Base-by-base conservation (phyloP, 2,329 filamentous ascomycete genomes). In the Aspergillus pseudoterreus region DNA sequence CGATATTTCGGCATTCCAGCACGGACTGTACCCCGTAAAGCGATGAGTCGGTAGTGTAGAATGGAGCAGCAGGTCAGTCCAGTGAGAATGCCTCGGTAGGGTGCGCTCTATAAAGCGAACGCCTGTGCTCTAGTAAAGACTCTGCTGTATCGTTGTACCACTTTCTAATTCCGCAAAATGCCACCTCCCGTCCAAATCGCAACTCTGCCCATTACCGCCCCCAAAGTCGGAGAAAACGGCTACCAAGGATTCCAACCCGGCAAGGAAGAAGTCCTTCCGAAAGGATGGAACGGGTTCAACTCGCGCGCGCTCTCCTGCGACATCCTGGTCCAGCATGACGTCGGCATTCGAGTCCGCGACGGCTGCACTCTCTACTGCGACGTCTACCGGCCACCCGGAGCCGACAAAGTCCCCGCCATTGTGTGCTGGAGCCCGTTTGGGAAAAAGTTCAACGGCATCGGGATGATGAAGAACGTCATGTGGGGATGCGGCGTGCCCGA, bases 351-450 rank as follows among this genome's bases (percentile, higher is more conserved):
- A 3, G 65, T 76, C 1, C 67, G 74, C 43, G 75, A 78, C 53
- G 75, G 76, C 17, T 62, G 54, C 10, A 62, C 61, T 1, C 62
- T 78, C 0, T 77, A 76, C 54, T 65, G 65, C 8, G 76, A 79
- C 45, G 66, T 78, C 32, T 78, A 75, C 55, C 66, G 76, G 5
- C 75, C 75, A 0, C 62, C 71, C 1, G 50, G 52, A 14, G 49
- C 43, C 0, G 53, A 56, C n/a, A 71, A 67, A 41, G 58, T 77
- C 1, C 75, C 77, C 1, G 75, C 74, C 1, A 61, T 78, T 21
- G 55, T 79, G 1, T 66, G 65, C 45, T 79, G 73, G 73, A 71
- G 67, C 6, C 70, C 68, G 12, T 78, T 74, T 52, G 76, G 76
- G 17, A 78, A 79, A 55, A 71, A 74, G 51, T 74, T 70, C 51